Base-by-base conservation (phyloP, 495 filamentous ascomycete species). In the Neurospora africana region DNA sequence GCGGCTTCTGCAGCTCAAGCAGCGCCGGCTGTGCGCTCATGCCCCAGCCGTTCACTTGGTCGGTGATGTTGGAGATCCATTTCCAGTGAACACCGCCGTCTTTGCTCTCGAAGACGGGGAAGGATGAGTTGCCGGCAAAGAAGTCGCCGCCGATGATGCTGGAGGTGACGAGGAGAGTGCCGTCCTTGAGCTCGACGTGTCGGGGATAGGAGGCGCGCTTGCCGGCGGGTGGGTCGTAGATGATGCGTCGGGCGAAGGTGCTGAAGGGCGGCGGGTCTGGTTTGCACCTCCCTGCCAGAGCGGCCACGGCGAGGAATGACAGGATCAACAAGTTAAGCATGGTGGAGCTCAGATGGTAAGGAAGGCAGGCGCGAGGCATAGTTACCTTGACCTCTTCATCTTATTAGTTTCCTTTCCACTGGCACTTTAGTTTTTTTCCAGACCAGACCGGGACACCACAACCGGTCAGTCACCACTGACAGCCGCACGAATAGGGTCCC, bases 11-110 rank as follows among this genome's bases (percentile, higher is more conserved):
- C 5, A 92, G 83, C 73, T 87, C 85, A 68, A 89, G 89, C 2
- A 93, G 82, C 75, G 87, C 87, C 0, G 91, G 91, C 77, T 93
- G 91, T 70, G 91, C 91, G 5, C 88, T 83, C 72, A 92, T 73
- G 11, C 91, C 91, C 77, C 85, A 87, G 58, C 85, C 85, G 73
- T 91, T 91, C 30, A 84, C 88, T 58, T 85, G 83, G 75, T 92
- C 91, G 0, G 85, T 82, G 17, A 92, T 86, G 36, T 83, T 82
- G 19, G 89, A 87, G 69, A 90, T 80, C 76, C 89, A 83, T 43
- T 76, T 84, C 90, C 90, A 93, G 9, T 85, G 89, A 30, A 83
- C 79, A 3, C 91, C 91, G 30, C 81, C 77, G 75, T 92, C 89
- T 35, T 78, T 81, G 53, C 88, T 91, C 69, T 86, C 82, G 76